Evolutionary conservation across 225 moss, liverwort and hornwort species (phyloP), one percentile per base, ranked within the genome.

Genomic region (Anthoceros angustus): DNA sequence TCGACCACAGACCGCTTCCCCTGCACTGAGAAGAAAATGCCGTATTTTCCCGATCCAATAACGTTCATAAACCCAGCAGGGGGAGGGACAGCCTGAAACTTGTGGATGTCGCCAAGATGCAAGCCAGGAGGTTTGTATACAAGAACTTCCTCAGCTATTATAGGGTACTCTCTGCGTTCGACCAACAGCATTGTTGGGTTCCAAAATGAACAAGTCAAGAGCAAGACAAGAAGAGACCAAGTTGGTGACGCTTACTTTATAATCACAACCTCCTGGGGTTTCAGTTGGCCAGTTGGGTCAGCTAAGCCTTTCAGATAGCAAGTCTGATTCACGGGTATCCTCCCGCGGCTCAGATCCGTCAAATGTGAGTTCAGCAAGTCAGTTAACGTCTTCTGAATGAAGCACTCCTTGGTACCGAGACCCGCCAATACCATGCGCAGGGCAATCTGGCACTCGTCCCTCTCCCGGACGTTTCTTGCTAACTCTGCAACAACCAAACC

Each of bases 41-140:
- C 74, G 62, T 72, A 63, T 42, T 78, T 82, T 68, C 67, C 75
- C 68, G 67, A 74, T 64, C 80, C 85, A 26, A 87, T 79, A 74
- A 81, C 79, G 21, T 5, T 20, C 49, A 50, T 50, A 75, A 79
- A 75, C 73, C 68, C 15, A 82, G 82, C 40, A 74, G 76, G 42
- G 64, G 81, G 75, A 77, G 77, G 82, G 46, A 84, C 72, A 71
- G 92, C 86, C 45, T 83, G 69, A 64, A 86, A 81, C 39, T 70
- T 63, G 70, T 73, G 88, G 42, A 86, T 71, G 69, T 92, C 92
- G 68, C 88, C 88, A 71, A 82, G 85, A 68, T 93, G 87, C 70
- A 83, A 85, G 7, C 89, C 89, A 40, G 87, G 82, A 42, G 72
- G 77, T 76, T 85, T 86, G 68, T 86, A 87, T 8, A 93, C 77